phyloP scores from a whole-genome alignment of 2,329 filamentous ascomycete genomes.

The Trichophyton schoenleinii region DNA sequence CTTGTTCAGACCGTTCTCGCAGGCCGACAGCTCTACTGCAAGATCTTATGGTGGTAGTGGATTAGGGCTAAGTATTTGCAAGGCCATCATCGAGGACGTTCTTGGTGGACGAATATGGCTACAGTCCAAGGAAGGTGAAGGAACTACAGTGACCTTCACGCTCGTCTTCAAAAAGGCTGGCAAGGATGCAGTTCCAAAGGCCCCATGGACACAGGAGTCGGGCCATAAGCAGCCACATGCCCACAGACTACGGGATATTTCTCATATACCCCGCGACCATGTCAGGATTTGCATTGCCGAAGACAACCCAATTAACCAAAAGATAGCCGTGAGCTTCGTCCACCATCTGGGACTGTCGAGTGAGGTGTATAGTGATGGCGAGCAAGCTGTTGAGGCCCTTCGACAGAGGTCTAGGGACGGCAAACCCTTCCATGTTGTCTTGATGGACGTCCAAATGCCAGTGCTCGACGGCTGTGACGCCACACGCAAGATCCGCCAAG shows the following conservation, averaged over 20 bases:
- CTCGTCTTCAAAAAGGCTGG: slow-evolving; percentile 75
- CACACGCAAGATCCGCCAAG: slow-evolving; percentile 67
- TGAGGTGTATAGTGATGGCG: slow-evolving; percentile 79
- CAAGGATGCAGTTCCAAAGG: slow-evolving; percentile 42
- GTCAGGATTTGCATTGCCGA: slow-evolving; percentile 87
- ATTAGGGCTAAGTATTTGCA: slow-evolving; percentile 84
- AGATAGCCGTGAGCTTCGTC: slow-evolving; percentile 85
- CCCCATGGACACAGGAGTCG: slow-evolving; percentile 41
- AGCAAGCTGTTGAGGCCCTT: slow-evolving; percentile 78
- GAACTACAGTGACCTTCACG: slow-evolving; percentile 60
- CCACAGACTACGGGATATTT: slow-evolving; percentile 51
- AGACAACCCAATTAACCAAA: slow-evolving; percentile 89
- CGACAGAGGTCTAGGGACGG: slow-evolving; percentile 57
- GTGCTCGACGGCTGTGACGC: slow-evolving; percentile 86
- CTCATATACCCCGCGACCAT: slow-evolving; percentile 59
- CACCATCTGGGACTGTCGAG: slow-evolving; percentile 74
- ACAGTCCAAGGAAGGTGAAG: slow-evolving; percentile 55
- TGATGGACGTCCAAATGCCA: slow-evolving; percentile 97
- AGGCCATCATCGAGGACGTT: slow-evolving; percentile 83
- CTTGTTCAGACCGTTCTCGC: slow-evolving; percentile 82
- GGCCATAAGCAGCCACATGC: slow-evolving; percentile 30
- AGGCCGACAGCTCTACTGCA: slow-evolving; percentile 81
- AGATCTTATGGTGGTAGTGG: slow-evolving; percentile 86
- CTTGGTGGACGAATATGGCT: slow-evolving; percentile 78
- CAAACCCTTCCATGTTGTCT: slow-evolving; percentile 71